phyloP scores from a whole-genome alignment of 2,329 filamentous ascomycete genomes.

The Trichoderma aggressivum region DNA sequence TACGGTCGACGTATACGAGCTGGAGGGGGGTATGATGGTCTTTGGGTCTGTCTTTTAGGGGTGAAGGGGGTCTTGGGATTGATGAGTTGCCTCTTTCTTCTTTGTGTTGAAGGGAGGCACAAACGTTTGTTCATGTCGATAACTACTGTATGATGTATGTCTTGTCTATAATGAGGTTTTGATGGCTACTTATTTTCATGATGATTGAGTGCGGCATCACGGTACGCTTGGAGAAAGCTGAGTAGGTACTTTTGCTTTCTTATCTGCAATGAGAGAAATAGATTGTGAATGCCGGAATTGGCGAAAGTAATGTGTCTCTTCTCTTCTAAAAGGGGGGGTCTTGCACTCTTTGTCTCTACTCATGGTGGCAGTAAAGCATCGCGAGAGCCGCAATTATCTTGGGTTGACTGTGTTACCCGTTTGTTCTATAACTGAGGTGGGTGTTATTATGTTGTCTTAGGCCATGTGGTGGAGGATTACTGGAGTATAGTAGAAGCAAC shows the following conservation, averaged over 20 bases:
- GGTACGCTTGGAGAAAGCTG: background rate
- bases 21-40: background rate
- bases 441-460: background rate
- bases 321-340: background rate
- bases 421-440: background rate
- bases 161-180: slow-evolving; percentile 18
- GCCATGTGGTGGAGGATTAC: too few species aligned
- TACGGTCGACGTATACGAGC: background rate
- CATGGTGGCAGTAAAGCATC: too few species aligned
- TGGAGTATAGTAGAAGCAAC: too few species aligned
- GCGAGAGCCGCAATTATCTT: too few species aligned
- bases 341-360: background rate
- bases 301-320: background rate
- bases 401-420: background rate
- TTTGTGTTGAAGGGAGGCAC: background rate
- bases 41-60: background rate
- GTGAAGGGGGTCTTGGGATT: background rate
- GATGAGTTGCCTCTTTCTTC: background rate
- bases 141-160: slow-evolving; percentile 23
- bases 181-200: slow-evolving; percentile 3
- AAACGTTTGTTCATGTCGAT: slow-evolving; percentile 10
- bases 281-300: background rate
- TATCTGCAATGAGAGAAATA: background rate
- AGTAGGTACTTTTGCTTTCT: background rate
- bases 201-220: background rate